Base-by-base conservation (phyloP, 768 basidiomycete genomes). In the Suillus lakei region DNA sequence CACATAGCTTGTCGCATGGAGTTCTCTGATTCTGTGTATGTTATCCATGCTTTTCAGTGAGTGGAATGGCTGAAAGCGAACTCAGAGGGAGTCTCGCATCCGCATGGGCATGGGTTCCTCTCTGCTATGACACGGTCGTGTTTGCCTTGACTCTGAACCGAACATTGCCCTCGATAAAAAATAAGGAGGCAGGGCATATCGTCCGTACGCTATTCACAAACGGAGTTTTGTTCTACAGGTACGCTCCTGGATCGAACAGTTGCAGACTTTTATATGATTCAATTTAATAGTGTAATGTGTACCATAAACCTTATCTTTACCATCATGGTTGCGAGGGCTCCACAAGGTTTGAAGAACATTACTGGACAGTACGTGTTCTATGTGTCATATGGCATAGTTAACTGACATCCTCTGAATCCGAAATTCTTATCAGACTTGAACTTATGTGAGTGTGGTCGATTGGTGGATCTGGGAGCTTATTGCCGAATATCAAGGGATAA, bases 1-100 rank as follows among this genome's bases (percentile, higher is more conserved):
- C 23, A n/a, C 23, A 41, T 51, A 83, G 82, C 80, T 15, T 83
- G 82, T 66, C 76, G 75, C 4, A 79, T 82, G 82, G 75, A 82
- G 15, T 78, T 82, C 34, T 60, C 70, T 41, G 10, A 21, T 18
- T 7, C 2, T 3, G 16, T 72, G 79, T 81, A 65, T 48, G 67
- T 60, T 15, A 26, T 59, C 5, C 5, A 21, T 59, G 23, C 26
- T 59, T 28, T 41, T 28, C 18, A 28, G 10, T 5, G 3, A 28
- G 26, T 41, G 26, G 9, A 12, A 13, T 16, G 4, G 12, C 58
- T 59, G 36, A 59, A 15, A 28, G 26, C 16, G 26, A 39, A 10
- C 26, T 30, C 28, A 77, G 75, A 9, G 67, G 66, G 7, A 5
- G 32, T 0, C 62, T 74, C 4, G 75, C 80, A 1, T 73, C 81